Evolutionary conservation across 495 filamentous ascomycete genomes (phyloP).

Genomic region (Penicillium desertorum): DNA sequence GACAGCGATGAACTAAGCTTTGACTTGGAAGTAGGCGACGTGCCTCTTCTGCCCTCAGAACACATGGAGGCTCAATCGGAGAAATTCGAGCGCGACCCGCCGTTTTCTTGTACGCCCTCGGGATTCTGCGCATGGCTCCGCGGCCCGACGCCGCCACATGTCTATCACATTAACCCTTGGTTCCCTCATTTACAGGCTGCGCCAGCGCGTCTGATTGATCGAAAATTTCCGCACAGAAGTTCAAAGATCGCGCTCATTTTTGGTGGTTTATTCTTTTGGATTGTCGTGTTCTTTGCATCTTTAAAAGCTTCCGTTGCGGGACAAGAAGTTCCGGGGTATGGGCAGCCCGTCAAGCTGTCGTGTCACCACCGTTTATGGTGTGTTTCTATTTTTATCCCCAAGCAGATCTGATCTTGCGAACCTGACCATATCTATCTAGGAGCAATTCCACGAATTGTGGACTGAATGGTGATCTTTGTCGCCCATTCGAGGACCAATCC

Average conservation of each 20-base stretch:
- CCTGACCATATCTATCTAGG: constrained; percentile 23
- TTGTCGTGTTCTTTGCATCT: constrained; percentile 62
- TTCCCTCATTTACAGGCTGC: constrained; percentile 61
- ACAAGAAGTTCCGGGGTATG: constrained; percentile 61
- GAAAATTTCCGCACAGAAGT: constrained; percentile 52
- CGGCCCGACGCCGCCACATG: constrained; percentile 59
- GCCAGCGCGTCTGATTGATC: constrained; percentile 59
- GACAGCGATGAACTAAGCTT: constrained; percentile 17
- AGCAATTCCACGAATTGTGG: constrained; percentile 61
- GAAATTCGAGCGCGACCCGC: constrained; percentile 16
- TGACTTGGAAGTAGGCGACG: constrained; percentile 27
- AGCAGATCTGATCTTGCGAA: background rate
- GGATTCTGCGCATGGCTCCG: constrained; percentile 34
- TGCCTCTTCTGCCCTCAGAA: constrained; percentile 22
- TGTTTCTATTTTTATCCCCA: constrained; percentile 9
- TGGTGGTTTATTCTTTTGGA: constrained; percentile 60
- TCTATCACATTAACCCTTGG: constrained; percentile 61
- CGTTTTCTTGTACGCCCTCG: constrained; percentile 31
- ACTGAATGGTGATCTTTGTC: constrained; percentile 67
- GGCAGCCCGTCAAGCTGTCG: constrained; percentile 52
- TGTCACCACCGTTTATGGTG: constrained; percentile 56
- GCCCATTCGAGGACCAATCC: constrained; percentile 64
- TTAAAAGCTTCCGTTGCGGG: constrained; percentile 57
- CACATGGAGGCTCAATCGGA: constrained; percentile 1
- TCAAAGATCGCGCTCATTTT: constrained; percentile 54